These are phyloP conservation scores for Sistotremastrum niveocremeum DNA, from an alignment of 768 basidiomycete genomes.

Conservation along the genomic window DNA sequence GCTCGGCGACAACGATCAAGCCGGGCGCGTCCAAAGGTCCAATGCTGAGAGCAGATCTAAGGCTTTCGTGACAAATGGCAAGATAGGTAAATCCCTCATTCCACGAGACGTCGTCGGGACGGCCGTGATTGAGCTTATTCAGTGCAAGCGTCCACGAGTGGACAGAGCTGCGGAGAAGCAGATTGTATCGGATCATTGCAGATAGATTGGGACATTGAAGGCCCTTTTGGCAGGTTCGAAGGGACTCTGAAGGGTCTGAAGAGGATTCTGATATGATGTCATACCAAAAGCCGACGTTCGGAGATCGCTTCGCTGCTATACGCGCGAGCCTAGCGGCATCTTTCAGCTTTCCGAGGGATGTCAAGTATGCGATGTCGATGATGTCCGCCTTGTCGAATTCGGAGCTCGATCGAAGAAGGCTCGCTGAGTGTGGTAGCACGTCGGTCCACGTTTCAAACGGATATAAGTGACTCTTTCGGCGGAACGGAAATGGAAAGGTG, in stretches of 20 bases:
- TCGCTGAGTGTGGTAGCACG: constrained; percentile 44
- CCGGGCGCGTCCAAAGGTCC: too few species aligned
- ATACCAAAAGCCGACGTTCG: constrained; percentile 48
- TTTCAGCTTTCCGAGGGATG: constrained; percentile 24
- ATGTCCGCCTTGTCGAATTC: constrained; percentile 35
- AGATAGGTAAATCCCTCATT: too few species aligned
- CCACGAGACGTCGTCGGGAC: too few species aligned
- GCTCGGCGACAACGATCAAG: too few species aligned
- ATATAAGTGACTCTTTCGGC: too few species aligned
- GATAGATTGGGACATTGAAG: constrained; percentile 40
- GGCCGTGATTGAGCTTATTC: too few species aligned
- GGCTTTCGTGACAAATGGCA: too few species aligned
- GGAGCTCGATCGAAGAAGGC: constrained; percentile 34
- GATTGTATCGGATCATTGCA: constrained; percentile 39
- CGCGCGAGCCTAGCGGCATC: constrained; percentile 36
- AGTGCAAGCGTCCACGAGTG: constrained; percentile 47
- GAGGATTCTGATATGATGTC: constrained; percentile 42
- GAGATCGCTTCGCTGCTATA: constrained; percentile 37
- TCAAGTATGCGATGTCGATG: constrained; percentile 45
- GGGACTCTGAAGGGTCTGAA: constrained; percentile 26
- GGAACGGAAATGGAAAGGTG: too few species aligned
- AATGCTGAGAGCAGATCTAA: too few species aligned
- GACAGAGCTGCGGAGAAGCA: constrained; percentile 49
- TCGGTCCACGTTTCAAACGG: constrained; percentile 51
- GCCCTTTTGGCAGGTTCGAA: constrained; percentile 53